Base-by-base conservation (phyloP, 345 rosid species). In the Brassica incana region DNA sequence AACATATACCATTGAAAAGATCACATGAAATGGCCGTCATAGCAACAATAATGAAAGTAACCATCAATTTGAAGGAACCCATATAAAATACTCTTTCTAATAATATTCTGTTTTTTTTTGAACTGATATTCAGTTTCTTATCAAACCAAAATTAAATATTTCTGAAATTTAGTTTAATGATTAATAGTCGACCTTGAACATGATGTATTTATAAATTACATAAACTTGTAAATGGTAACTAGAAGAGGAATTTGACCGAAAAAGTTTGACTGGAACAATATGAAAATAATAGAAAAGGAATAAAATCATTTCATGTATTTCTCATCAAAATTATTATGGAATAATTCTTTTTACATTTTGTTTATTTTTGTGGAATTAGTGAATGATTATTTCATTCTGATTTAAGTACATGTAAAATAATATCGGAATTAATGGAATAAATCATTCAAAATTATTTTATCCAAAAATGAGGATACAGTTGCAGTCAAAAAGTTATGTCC, bases 31-130 rank as follows among this genome's bases (percentile, higher is more conserved):
- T 52, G 29, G 12, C 38, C 29, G 60, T 2, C 40, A 36, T 54
- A 64, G 5, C 71, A 63, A 74, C 14, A 20, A 54, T 38, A 35
- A 32, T 54, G 11, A 35, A 33, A 35, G 15, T 54, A 65, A 66
- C 65, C 4, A 75, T 18, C 72, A 75, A 8, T 66, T 32, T 56
- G 52, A 71, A 66, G 36, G 40, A 66, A 66, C 56, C 12, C 72
- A 66, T 63, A 58, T 71, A 32, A 11, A 52, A 56, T 50, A 27
- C 29, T n/a, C 50, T 36, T 16, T 66, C 63, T n/a, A n/a, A n/a
- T 58, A 58, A 58, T 58, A 58, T 29, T 58, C 29, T 8, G 63
- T 36, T 38, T 27, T 27, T 3, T 27, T 27, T 27, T 27, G 30
- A 27, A 27, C 30, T 27, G 30, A 27, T 27, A 58, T 29, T 58